These are phyloP conservation scores for Geotrichum klebahnii DNA, from an alignment of 1,139 yeast species.

Conservation along the genomic window DNA sequence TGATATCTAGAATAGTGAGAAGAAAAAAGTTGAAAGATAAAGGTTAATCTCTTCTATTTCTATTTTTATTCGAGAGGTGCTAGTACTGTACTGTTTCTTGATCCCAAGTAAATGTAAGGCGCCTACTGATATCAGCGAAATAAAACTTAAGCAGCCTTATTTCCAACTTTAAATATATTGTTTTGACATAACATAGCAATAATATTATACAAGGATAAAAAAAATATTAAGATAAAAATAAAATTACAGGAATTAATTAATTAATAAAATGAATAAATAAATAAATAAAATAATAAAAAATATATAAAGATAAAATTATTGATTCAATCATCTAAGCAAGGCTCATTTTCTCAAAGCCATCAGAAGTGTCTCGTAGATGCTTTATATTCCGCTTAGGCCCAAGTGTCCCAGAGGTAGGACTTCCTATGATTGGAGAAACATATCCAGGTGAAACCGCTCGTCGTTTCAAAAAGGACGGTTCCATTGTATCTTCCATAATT, in stretches of 20 bases:
- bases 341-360: slow-evolving; percentile 32
- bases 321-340: slow-evolving; percentile 10
- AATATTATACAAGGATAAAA: no score
- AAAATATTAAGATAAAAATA: no score
- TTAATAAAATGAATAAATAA: slow-evolving; percentile 30
- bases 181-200: no score
- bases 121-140: no score
- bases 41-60: no score
- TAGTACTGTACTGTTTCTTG: no score
- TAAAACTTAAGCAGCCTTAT: no score
- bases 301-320: background rate
- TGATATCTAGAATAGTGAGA: no score
- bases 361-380: slow-evolving; percentile 35
- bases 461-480: slow-evolving; percentile 29
- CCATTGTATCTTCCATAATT: slow-evolving; percentile 28
- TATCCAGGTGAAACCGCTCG: slow-evolving; percentile 36
- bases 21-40: no score
- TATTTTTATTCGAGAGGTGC: no score
- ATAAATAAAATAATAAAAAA: background rate
- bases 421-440: slow-evolving; percentile 27
- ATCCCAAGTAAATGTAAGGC: no score
- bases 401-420: slow-evolving; percentile 26
- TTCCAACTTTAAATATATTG: no score
- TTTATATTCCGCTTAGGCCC: slow-evolving; percentile 31
- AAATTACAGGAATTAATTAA: slow-evolving; percentile 43